phyloP scores from a whole-genome alignment of 768 basidiomycete genomes.

The Leccinellum luteum region DNA sequence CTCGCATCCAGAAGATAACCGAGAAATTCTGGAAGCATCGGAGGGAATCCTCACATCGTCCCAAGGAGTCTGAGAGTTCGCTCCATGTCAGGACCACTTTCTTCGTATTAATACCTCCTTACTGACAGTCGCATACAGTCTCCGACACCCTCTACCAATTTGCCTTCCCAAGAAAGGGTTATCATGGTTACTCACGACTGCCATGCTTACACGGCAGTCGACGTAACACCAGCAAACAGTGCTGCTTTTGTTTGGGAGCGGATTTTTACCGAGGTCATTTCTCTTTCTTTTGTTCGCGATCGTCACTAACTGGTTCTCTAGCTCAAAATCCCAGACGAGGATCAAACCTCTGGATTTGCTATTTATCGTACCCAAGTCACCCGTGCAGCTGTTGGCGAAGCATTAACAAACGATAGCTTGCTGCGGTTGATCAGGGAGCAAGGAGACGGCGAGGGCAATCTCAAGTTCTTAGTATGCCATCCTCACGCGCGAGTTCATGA shows the following conservation, averaged over 20 bases:
- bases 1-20: constrained; percentile 34
- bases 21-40: constrained; percentile 27
- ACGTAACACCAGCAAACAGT: constrained; percentile 62
- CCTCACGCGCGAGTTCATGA: constrained; percentile 61
- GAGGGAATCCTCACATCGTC: constrained; percentile 30
- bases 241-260: constrained; percentile 74
- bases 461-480: constrained; percentile 82
- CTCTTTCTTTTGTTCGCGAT: not conserved
- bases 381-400: constrained; percentile 67
- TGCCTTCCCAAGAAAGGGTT: constrained; percentile 31
- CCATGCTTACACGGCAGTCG: constrained; percentile 71
- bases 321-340: constrained; percentile 83
- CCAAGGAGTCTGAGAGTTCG: constrained; percentile 27
- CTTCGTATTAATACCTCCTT: constrained; percentile 4
- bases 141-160: constrained; percentile 29
- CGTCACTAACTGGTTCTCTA: constrained; percentile 27
- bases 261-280: constrained; percentile 72
- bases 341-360: constrained; percentile 62
- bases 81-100: constrained; percentile 17
- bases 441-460: constrained; percentile 74
- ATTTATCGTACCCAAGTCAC: constrained; percentile 91
- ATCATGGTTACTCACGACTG: constrained; percentile 77
- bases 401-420: constrained; percentile 68
- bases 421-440: constrained; percentile 66
- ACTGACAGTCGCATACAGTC: constrained; percentile 23